Percentiles rank a stretch among this genome's conserved stretches.
These are phyloP conservation scores for Lomentospora prolificans DNA, from an alignment of 2,329 filamentous ascomycete genomes.

Conservation along the genomic window DNA sequence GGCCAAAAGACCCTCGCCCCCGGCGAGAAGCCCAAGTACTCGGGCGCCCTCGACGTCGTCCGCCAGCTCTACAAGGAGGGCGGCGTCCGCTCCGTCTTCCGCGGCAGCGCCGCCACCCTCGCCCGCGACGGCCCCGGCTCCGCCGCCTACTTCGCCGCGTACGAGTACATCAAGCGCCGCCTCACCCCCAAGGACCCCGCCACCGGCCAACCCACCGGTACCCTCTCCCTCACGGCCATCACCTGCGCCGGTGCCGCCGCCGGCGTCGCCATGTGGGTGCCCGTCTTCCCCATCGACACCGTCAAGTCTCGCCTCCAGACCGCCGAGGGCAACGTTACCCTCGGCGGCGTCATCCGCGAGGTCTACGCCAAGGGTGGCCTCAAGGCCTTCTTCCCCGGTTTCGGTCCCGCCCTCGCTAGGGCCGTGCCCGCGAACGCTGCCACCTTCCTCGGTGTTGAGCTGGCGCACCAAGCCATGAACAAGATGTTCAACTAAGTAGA, in stretches of 20 bases:
- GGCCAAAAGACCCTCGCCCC: conserved; percentile 81
- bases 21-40: conserved; percentile 88
- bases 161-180: conserved; percentile 86
- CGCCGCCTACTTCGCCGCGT: conserved; percentile 93
- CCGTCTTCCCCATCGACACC: conserved; percentile 94
- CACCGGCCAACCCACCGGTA: conserved; percentile 61
- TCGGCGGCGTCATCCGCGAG: conserved; percentile 68
- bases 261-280: conserved; percentile 98
- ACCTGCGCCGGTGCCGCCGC: conserved; percentile 81
- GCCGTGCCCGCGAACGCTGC: conserved; percentile 95
- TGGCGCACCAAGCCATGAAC: conserved; percentile 75
- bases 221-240: conserved; percentile 73
- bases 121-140: conserved; percentile 88
- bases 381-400: conserved; percentile 94
- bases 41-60: conserved; percentile 79
- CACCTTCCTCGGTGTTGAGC: conserved; percentile 79
- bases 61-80: conserved; percentile 87
- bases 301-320: conserved; percentile 93
- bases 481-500: conserved; percentile 47
- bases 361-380: conserved; percentile 77
- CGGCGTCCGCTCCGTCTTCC: conserved; percentile 84
- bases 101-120: conserved; percentile 80
- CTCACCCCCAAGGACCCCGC: conserved; percentile 74
- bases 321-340: conserved; percentile 72
- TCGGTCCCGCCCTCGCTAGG: conserved; percentile 83